Base-by-base conservation (phyloP, 345 rosid genomes). In the Acer saccharum region DNA sequence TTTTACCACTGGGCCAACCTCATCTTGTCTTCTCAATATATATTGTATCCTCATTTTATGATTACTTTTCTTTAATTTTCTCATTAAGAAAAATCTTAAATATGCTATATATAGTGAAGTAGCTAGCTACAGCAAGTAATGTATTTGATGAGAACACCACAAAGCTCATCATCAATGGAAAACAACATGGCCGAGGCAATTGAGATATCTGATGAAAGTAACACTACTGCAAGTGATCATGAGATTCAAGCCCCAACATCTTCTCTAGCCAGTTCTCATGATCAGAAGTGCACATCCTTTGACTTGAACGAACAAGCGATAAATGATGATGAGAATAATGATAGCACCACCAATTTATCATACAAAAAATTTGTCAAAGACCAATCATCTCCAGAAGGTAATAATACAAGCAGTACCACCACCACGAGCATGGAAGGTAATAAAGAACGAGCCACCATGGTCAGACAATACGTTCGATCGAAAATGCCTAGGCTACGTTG, bases 401-500 rank as follows among this genome's bases (percentile, higher is more conserved):
- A 75, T 72, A 74, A 75, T 72, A 74, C 74, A 21, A 74, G 79
- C 23, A 65, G 63, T 48, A 77, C 72, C 25, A 78, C 71, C 25
- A 78, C 71, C 14, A 54, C 67, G 2, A 76, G 68, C 9, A 74
- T 60, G 6, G 83, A 72, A 17, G 76, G 52, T 18, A 72, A 73
- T 18, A 72, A 73, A 21, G 87, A 76, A 32, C 54, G 80, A 18
- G 75, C 66, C n/a, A 68, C 77, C 0, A 80, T 70, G 25, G 96
- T 91, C 7, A 86, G 98, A 78, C 97, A 93, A 71, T 91, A 94
- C 46, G 86, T 91, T 62, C 81, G 97, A 82, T 90, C 94, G 27
- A 92, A 91, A 80, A 79, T 85, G 80, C 97, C 97, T 12, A 79
- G 98, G 29, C 94, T 94, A 32, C 88, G 98, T 1, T 94, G 98